Base-by-base conservation (phyloP, 345 rosid genomes). In the Triadica sebifera region DNA sequence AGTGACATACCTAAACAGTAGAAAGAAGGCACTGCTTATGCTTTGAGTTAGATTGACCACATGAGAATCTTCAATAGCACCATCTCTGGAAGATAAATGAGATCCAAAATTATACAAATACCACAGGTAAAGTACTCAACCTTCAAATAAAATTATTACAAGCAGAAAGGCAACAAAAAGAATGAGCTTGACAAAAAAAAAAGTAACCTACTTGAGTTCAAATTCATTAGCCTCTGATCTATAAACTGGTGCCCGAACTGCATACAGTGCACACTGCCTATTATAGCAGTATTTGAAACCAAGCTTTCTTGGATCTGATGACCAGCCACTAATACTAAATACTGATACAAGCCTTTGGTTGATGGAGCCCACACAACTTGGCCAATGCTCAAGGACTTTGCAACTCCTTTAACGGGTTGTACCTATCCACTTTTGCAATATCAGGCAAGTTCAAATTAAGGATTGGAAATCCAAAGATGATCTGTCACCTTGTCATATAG, bases 301-400 rank as follows among this genome's bases (percentile, higher is more conserved):
- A 70, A 95, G 88, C 87, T 95, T 95, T 83, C 98, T 86, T 67
- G 78, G 75, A 53, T 84, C 86, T 53, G 91, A 84, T 71, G 88
- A 80, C 99, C 98, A 93, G 34, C 98, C 22, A 89, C 98, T 73
- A 91, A 93, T 81, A 95, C 91, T 76, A 95, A 78, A 81, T 83
- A 85, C 60, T 85, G 93, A 74, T 84, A 61, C 19, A 52, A 69
- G 43, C 84, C 89, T 67, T 79, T 81, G 50, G 62, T 56, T 47
- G 73, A 43, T 72, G 97, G 98, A 70, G 94, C 89, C 99, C 99
- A 95, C 62, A 93, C 90, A 43, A 93, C 99, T 82, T 95, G 99
- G 50, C 99, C 97, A 77, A 83, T 80, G 58, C 98, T 95, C 73
- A 95, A 45, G 11, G 92, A 87, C 81, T 83, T 87, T 5, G 87